phyloP scores from a whole-genome alignment of 352 stramenopile species.

The Salisapilia sapeloensis region DNA sequence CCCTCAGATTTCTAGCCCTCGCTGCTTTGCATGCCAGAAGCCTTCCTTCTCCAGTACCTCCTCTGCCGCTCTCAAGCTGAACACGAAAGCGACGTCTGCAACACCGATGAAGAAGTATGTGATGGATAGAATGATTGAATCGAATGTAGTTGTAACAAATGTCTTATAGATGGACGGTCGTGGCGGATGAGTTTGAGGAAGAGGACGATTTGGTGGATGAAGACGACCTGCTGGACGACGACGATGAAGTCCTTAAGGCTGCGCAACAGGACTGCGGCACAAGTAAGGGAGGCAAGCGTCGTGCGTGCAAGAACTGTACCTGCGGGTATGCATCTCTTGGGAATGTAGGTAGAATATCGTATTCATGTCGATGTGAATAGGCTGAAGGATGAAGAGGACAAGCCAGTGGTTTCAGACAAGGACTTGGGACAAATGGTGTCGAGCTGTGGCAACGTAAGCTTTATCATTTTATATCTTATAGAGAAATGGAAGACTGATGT shows the following conservation, averaged over 20 bases:
- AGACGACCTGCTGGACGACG: constrained; percentile 68
- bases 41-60: constrained; percentile 25
- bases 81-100: constrained; percentile 13
- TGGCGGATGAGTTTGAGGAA: constrained; percentile 37
- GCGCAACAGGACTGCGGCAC: constrained; percentile 55
- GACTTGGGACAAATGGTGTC: constrained; percentile 65
- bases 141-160: background rate
- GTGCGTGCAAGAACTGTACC: constrained; percentile 94
- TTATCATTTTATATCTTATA: background rate
- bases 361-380: constrained; percentile 11
- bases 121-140: background rate
- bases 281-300: constrained; percentile 78
- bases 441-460: constrained; percentile 64
- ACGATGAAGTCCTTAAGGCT: constrained; percentile 58
- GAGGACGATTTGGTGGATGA: constrained; percentile 16
- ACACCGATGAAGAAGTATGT: constrained; percentile 24
- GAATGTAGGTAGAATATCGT: constrained; percentile 1
- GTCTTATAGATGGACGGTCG: constrained; percentile 28
- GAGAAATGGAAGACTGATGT: background rate
- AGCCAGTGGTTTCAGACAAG: constrained; percentile 53
- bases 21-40: constrained; percentile 48
- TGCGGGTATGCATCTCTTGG: constrained; percentile 60
- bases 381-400: constrained; percentile 50
- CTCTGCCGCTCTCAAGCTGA: constrained; percentile 27
- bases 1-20: constrained; percentile 15